A percentile compares a stretch with the other conserved stretches of the same genome.
phyloP scores from a whole-genome alignment of 2,329 filamentous ascomycete genomes.

The Beauveria sp. region DNA sequence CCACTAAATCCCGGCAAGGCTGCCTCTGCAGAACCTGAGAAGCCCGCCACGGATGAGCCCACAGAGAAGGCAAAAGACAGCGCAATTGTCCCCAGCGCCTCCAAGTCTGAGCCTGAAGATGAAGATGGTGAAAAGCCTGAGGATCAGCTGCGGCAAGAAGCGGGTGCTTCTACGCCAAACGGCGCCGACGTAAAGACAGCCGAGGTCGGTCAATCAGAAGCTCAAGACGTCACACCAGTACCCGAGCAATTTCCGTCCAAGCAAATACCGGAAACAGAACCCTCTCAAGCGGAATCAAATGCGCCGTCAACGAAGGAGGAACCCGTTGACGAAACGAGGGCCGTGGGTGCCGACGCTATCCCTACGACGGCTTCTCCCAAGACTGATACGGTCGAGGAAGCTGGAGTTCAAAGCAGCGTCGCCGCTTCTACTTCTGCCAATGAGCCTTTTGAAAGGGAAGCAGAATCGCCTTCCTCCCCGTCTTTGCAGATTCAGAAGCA shows the following conservation, averaged over 20 bases:
- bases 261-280: background rate
- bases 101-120: background rate
- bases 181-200: background rate
- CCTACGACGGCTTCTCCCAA: background rate
- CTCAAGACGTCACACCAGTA: background rate
- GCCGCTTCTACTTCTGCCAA: background rate
- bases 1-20: background rate
- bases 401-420: background rate
- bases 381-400: background rate
- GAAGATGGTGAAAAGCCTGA: background rate
- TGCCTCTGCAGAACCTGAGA: background rate
- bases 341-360: background rate
- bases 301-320: background rate
- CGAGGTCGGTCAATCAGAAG: background rate
- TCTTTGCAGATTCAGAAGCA: background rate
- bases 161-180: background rate
- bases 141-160: constrained; percentile 1
- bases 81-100: background rate
- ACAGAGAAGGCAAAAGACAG: background rate
- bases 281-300: background rate
- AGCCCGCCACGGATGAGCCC: background rate
- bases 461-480: background rate
- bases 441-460: background rate
- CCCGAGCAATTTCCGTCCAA: background rate
- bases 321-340: background rate